Percentiles rank a stretch among this genome's conserved stretches.
Conservation (phyloP, 2,329 filamentous ascomycete species). For the Fusarium palustre region DNA sequence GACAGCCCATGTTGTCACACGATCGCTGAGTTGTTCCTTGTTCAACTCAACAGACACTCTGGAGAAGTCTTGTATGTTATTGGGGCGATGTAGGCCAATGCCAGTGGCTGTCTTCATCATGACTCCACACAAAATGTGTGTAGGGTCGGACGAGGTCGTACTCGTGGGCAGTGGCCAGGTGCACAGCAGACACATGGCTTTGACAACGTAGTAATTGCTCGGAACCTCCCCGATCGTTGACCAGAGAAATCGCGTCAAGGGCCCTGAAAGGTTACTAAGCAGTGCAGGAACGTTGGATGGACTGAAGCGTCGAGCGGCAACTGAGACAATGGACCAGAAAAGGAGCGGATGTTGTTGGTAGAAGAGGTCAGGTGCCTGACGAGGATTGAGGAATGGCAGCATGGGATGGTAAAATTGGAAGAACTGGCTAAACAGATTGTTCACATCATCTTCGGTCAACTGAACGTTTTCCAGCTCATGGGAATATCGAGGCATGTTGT, state of each 20-base stretch:
- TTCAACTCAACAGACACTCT: conserved; percentile 79
- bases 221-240: conserved; percentile 81
- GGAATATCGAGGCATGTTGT: conserved; percentile 68
- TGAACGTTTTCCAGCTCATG: conserved; percentile 73
- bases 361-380: conserved; percentile 77
- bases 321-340: conserved; percentile 85
- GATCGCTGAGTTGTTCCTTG: conserved; percentile 82
- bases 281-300: conserved; percentile 67
- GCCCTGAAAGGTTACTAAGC: conserved; percentile 74
- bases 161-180: conserved; percentile 88
- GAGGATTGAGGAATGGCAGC: conserved; percentile 77
- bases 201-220: conserved; percentile 83
- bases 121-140: conserved; percentile 82
- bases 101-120: conserved; percentile 91
- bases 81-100: conserved; percentile 83
- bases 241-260: conserved; percentile 79
- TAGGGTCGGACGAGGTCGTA: conserved; percentile 82
- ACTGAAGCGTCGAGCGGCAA: conserved; percentile 78
- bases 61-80: conserved; percentile 86
- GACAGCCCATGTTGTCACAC: conserved; percentile 84
- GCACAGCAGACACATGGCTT: conserved; percentile 82
- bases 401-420: conserved; percentile 82
- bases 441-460: conserved; percentile 71
- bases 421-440: conserved; percentile 77
- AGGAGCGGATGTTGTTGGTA: conserved; percentile 82